These are phyloP conservation scores for Tillandsia leiboldiana DNA, from an alignment of 176 grass and related monocot species.

Conservation along the genomic window DNA sequence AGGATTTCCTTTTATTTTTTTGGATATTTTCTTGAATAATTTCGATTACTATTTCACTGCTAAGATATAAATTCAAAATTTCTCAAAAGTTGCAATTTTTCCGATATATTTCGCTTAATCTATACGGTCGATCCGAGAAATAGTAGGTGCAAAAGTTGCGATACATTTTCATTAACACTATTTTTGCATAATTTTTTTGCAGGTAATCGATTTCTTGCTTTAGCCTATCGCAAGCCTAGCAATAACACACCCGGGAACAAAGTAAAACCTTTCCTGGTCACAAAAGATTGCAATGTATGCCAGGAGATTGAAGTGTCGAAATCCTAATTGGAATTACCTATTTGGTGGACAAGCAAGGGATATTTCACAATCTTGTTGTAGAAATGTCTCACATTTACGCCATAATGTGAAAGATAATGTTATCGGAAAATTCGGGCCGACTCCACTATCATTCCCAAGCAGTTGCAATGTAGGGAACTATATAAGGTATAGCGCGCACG, in stretches of 20 bases:
- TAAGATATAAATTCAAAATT: no score
- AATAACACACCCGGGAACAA: neutral
- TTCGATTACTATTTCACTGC: no score
- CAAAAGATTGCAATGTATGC: neutral
- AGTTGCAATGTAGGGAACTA: neutral
- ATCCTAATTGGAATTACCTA: neutral
- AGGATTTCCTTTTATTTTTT: no score
- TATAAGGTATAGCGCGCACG: neutral
- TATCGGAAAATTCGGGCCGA: neutral
- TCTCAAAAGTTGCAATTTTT: no score
- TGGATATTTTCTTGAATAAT: no score
- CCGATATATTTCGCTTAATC: no score
- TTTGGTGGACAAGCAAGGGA: neutral
- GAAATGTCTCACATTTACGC: neutral
- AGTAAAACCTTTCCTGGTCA: neutral
- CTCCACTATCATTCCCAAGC: neutral
- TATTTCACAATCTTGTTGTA: constrained; percentile 3
- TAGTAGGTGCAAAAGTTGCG: no score
- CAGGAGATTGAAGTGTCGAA: neutral
- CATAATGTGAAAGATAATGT: neutral
- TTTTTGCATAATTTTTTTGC: neutral
- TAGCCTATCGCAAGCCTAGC: neutral
- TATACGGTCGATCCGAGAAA: no score
- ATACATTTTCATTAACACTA: no score
- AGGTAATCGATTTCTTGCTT: neutral